Base-by-base conservation (phyloP, 2,329 filamentous ascomycete species). In the Volutella citrinella region DNA sequence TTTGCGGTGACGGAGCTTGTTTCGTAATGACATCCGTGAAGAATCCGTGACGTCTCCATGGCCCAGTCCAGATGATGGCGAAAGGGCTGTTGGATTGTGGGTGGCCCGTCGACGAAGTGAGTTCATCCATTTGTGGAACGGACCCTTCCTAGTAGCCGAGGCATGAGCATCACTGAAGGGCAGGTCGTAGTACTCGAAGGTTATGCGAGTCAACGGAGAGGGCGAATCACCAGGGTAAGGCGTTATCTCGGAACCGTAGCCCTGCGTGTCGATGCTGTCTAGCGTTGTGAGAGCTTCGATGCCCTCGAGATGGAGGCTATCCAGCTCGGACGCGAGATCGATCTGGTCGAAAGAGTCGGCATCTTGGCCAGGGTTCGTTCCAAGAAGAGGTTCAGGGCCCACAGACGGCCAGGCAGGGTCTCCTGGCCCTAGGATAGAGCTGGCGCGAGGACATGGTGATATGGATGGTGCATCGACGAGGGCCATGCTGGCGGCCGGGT, bases 61-160 rank as follows among this genome's bases (percentile, higher is more conserved):
- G n/a, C n/a, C n/a, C n/a, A n/a, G n/a, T n/a, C n/a, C n/a, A n/a
- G n/a, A n/a, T n/a, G n/a, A n/a, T n/a, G n/a, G n/a, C n/a, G n/a
- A n/a, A n/a, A n/a, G 20, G 19, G 17, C 10, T 7, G 34, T 31
- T 10, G 43, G 41, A 27, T 63, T 68, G 34, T 68, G 66, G 28
- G 52, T 56, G 38, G 69, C 76, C 50, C 76, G 76, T 42, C 72
- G 76, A 40, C 83, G 77, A 14, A 91, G 63, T 5, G 75, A 83
- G 43, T 69, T 82, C 61, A 90, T 77, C 84, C 86, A 91, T 56
- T 76, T 82, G 27, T 77, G 73, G 50, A 91, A 88, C 4, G 81
- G 78, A 7, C 52, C 54, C 27, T 48, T 54, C n/a, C 22, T 32
- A 24, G 40, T 6, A 27, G 34, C 34, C 31, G 47, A n/a, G 13